Evolutionary conservation across 345 rosid species (phyloP).

Genomic region (Rhodamnia rubescens): DNA sequence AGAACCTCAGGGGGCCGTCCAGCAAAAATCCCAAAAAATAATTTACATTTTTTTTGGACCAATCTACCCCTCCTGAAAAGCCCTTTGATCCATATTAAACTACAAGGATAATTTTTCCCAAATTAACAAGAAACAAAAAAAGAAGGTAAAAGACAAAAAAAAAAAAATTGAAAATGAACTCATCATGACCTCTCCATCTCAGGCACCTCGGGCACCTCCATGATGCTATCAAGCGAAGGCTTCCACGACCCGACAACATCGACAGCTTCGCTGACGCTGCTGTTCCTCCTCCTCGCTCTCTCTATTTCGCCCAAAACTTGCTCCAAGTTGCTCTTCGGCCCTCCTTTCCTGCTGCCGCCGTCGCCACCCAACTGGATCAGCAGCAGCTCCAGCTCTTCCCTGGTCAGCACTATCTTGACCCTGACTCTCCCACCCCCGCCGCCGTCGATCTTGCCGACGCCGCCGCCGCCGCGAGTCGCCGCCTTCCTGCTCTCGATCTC

Average conservation of each 20-base stretch:
- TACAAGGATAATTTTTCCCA: background rate
- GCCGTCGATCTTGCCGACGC: slow-evolving; percentile 8
- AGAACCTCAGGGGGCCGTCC: background rate
- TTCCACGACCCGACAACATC: slow-evolving; percentile 22
- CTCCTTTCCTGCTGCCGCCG: slow-evolving; percentile 10
- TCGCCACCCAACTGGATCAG: slow-evolving; percentile 17
- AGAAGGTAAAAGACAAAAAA: background rate
- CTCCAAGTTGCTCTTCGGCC: slow-evolving; percentile 6
- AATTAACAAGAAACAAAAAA: background rate
- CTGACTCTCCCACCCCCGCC: slow-evolving; percentile 24
- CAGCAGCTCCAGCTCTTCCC: slow-evolving; percentile 59
- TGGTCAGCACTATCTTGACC: slow-evolving; percentile 70
- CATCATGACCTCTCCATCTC: slow-evolving; percentile 13
- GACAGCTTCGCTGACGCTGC: background rate
- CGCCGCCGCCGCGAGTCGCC: background rate
- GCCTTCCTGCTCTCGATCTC: background rate
- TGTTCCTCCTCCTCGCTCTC: slow-evolving; percentile 5
- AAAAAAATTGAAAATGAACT: background rate
- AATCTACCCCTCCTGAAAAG: background rate
- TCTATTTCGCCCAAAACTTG: slow-evolving; percentile 29
- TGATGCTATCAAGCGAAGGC: slow-evolving; percentile 61
- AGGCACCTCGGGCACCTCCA: slow-evolving; percentile 29
- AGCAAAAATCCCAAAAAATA: background rate
- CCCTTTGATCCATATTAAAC: background rate
- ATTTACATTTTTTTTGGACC: background rate